These are phyloP conservation scores for Metarhizium sp. DNA, from an alignment of 2,329 filamentous ascomycete species.

Conservation along the genomic window DNA sequence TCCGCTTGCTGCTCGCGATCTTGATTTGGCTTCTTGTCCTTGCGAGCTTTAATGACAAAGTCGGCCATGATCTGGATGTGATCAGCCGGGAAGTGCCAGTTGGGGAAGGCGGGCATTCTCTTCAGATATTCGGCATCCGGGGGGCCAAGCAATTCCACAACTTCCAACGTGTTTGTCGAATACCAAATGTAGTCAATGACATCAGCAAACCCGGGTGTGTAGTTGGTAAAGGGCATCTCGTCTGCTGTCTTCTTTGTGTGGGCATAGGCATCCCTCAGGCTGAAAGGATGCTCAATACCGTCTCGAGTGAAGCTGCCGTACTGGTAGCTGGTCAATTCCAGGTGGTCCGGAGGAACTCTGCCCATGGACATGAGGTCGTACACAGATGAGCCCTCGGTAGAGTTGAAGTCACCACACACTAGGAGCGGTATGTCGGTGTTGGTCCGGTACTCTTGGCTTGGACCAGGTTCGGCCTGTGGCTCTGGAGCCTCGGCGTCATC, in stretches of 20 bases:
- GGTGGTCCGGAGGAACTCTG: conserved; percentile 65
- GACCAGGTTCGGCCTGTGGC: conserved; percentile 55
- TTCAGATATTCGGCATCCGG: conserved; percentile 80
- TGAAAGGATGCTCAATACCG: conserved; percentile 92
- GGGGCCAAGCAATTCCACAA: conserved; percentile 74
- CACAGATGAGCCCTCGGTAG: conserved; percentile 74
- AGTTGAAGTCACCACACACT: conserved; percentile 95
- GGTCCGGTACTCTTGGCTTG: conserved; percentile 77
- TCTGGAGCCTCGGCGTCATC: conserved; percentile 37
- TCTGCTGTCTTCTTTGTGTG: conserved; percentile 73
- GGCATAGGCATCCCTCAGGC: conserved; percentile 80
- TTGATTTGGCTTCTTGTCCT: conserved; percentile 63
- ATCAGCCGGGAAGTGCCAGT: conserved; percentile 90
- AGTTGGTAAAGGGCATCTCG: conserved; percentile 90
- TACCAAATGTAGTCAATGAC: conserved; percentile 99
- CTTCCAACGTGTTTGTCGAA: conserved; percentile 79
- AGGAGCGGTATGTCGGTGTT: conserved; percentile 84
- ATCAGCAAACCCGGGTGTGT: conserved; percentile 84
- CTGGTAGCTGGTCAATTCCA: conserved; percentile 68
- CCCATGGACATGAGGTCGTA: conserved; percentile 84
- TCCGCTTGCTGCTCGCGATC: conserved; percentile 49
- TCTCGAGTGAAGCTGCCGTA: conserved; percentile 91
- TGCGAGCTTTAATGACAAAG: conserved; percentile 79
- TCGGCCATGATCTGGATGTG: conserved; percentile 85
- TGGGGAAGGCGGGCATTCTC: conserved; percentile 82